These are phyloP conservation scores for Penicillium sp. DNA, from an alignment of 2,329 filamentous ascomycete genomes.

Conservation along the genomic window DNA sequence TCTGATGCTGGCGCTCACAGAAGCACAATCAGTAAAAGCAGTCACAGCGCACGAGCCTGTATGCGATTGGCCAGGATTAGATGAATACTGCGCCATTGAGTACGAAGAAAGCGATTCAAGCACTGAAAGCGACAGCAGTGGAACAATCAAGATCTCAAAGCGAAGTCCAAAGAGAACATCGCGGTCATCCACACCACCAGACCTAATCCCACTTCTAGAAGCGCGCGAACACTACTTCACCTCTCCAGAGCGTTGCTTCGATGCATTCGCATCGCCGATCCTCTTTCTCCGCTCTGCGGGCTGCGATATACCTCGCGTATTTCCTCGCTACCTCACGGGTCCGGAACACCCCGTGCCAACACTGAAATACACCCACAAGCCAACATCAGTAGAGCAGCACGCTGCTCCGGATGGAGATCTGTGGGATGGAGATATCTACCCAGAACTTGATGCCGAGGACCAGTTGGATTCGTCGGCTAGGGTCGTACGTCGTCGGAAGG, in stretches of 20 bases:
- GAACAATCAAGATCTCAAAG: background rate
- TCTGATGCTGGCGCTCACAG: conserved; percentile 42
- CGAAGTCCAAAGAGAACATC: conserved; percentile 8
- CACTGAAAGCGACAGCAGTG: background rate
- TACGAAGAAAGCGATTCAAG: background rate
- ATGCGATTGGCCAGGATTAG: conserved; percentile 39
- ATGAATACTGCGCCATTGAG: conserved; percentile 34
- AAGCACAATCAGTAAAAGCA: conserved; percentile 31
- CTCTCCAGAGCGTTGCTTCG: conserved; percentile 39
- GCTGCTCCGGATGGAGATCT: background rate
- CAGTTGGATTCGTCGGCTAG: background rate
- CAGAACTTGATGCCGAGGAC: conserved; percentile 3
- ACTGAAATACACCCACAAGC: conserved; percentile 11
- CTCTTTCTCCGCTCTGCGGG: conserved; percentile 42
- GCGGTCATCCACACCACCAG: conserved; percentile 19
- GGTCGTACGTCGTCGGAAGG: conserved; percentile 31
- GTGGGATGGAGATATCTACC: conserved; percentile 11
- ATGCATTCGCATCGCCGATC: conserved; percentile 42
- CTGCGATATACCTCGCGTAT: conserved; percentile 33
- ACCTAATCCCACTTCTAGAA: conserved; percentile 34
- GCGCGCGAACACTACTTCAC: conserved; percentile 36
- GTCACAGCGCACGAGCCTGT: conserved; percentile 34
- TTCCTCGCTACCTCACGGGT: conserved; percentile 33
- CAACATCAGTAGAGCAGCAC: background rate
- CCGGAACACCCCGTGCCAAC: conserved; percentile 34